A percentile compares a stretch with the other conserved stretches of the same genome.
Evolutionary conservation across 164 flowering plant species (phyloP).

Genomic region (Aristolochia fimbriata): DNA sequence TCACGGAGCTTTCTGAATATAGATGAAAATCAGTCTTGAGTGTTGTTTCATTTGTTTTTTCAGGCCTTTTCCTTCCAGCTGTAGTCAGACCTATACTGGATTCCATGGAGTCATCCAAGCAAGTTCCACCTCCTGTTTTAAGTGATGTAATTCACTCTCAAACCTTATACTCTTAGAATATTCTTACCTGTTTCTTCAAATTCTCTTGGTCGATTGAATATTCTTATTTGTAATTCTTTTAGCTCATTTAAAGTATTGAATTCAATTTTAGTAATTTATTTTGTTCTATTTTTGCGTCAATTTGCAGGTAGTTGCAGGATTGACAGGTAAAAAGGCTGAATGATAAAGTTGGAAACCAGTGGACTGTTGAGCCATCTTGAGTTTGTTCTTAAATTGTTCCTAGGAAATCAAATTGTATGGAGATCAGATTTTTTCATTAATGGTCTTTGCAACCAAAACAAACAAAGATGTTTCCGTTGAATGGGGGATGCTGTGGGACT

Average conservation of each 20-base stretch:
- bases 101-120: constrained; percentile 61
- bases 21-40: background rate
- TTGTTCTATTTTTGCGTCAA: background rate
- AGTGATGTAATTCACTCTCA: constrained; percentile 52
- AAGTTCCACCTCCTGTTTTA: constrained; percentile 63
- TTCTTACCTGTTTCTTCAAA: background rate
- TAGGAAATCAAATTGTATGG: no score
- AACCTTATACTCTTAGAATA: background rate
- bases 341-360: background rate
- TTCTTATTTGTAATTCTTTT: no score
- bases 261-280: background rate
- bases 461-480: no score
- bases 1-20: background rate
- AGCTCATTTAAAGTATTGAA: background rate
- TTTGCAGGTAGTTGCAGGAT: constrained; percentile 20
- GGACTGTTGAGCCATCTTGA: background rate
- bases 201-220: no score
- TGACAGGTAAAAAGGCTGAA: constrained; percentile 17
- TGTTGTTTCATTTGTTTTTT: constrained; percentile 2
- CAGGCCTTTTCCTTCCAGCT: constrained; percentile 96
- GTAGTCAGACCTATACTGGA: constrained; percentile 93
- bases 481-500: no score
- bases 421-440: no score
- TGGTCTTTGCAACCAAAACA: no score
- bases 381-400: background rate